Conservation (phyloP, 1,284 basidiomycete species). For the Cutaneotrichosporon sp. region DNA sequence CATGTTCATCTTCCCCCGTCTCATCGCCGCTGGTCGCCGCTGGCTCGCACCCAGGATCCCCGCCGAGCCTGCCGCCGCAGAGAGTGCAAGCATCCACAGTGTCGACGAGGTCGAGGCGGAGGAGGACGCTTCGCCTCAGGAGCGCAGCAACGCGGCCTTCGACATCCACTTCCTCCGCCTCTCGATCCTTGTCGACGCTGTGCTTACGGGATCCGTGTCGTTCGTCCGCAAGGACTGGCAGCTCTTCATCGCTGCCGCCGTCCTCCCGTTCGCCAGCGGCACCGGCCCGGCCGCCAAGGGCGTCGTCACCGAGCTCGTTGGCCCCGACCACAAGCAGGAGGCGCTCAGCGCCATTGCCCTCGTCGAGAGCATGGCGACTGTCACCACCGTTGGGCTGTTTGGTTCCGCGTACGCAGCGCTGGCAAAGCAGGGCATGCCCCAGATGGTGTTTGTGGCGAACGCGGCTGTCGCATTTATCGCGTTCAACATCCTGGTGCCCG, state of each 20-base stretch:
- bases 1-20: neutral
- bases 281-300: neutral
- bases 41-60: neutral
- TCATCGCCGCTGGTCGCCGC: neutral
- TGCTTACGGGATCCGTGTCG: neutral
- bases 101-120: neutral
- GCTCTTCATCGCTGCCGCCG: neutral
- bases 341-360: neutral
- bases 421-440: neutral
- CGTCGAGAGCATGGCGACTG: neutral
- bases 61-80: no score
- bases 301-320: neutral
- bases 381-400: neutral
- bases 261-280: neutral
- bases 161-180: slow-evolving; percentile 7
- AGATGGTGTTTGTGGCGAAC: slow-evolving; percentile 1
- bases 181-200: neutral
- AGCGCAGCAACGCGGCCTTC: neutral
- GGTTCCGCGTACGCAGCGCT: neutral
- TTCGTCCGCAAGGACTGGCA: neutral
- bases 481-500: no score
- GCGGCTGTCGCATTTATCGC: no score
- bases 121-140: neutral
- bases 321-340: neutral
- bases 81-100: neutral